Evolutionary conservation across 768 basidiomycete species (phyloP).

Genomic region (Lyophyllum atratum): DNA sequence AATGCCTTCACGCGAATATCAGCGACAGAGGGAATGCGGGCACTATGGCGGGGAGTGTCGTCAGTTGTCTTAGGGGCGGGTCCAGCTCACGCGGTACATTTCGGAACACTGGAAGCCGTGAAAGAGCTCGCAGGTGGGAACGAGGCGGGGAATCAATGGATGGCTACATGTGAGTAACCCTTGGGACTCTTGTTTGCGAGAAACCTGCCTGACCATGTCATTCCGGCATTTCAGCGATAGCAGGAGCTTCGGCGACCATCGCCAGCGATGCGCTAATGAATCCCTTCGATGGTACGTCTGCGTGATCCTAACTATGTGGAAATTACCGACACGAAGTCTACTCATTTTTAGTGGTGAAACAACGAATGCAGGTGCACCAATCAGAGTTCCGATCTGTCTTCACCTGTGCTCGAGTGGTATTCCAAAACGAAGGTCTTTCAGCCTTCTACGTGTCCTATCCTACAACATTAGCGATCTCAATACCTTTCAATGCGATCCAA

Average conservation of each 20-base stretch:
- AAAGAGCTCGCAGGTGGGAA: constrained; percentile 94
- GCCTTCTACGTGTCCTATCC: constrained; percentile 99
- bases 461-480: constrained; percentile 93
- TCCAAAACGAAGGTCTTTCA: constrained; percentile 77
- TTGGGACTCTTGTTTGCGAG: not conserved
- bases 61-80: constrained; percentile 96
- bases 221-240: constrained; percentile 59
- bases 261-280: constrained; percentile 99
- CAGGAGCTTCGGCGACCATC: constrained; percentile 93
- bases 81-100: constrained; percentile 97
- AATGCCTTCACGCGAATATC: constrained; percentile 92
- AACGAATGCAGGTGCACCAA: constrained; percentile 97
- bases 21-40: constrained; percentile 88
- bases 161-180: constrained; percentile 76
- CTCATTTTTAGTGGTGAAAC: constrained; percentile 82
- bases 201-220: constrained; percentile 1
- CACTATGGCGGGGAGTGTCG: constrained; percentile 94
- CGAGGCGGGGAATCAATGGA: constrained; percentile 74
- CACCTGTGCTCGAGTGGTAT: constrained; percentile 84
- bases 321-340: not conserved
- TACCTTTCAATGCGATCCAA: constrained; percentile 98
- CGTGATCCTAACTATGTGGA: constrained; percentile 4
- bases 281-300: constrained; percentile 89
- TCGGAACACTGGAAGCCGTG: constrained; percentile 92
- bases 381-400: constrained; percentile 88